Base-by-base conservation (phyloP, 495 filamentous ascomycete genomes). In the Apodospora peruviana region DNA sequence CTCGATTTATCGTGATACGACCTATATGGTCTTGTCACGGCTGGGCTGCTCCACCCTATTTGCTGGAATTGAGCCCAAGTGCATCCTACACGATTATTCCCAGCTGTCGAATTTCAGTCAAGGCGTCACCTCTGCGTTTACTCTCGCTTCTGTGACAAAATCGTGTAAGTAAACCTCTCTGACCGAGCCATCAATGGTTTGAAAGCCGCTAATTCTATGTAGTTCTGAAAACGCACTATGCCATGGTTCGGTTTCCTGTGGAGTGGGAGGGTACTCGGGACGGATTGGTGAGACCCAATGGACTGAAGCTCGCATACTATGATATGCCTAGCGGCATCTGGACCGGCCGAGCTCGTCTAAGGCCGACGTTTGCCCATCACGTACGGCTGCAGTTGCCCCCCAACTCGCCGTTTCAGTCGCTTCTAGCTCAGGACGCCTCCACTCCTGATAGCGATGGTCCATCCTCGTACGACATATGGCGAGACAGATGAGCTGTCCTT, bases 391-490 rank as follows among this genome's bases (percentile, higher is more conserved):
- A 56, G 5, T 27, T 74, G 14, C 70, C 69, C 0, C 35, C 27
- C 4, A 42, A 51, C 1, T 52, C 48, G 7, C 57, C 52, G 16
- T 67, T 67, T 29, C 52, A 44, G 9, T 27, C 25, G 4, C 60
- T 58, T 3, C 60, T 52, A 2, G 22, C 17, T 12, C 29, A 34
- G 11, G 41, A 52, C 21, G 24, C 19, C 36, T 52, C 34, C 34
- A 16, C 53, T 2, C 18, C 43, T n/a, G 51, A 50, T 1, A 23
- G 52, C 42, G 57, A 71, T 18, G 73, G 72, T 5, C 77, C 69
- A 19, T 74, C 75, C 7, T 81, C 74, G 22, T 77, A 83, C 60
- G 62, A 81, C 43, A 58, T 77, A 67, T 85, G 25, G 81, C 79
- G 1, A 76, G 66, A 21, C 75, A 81, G 41, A 68, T 57, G 0